Conservation (phyloP, 1,284 basidiomycete genomes). For the Pisolithus thermaeus region DNA sequence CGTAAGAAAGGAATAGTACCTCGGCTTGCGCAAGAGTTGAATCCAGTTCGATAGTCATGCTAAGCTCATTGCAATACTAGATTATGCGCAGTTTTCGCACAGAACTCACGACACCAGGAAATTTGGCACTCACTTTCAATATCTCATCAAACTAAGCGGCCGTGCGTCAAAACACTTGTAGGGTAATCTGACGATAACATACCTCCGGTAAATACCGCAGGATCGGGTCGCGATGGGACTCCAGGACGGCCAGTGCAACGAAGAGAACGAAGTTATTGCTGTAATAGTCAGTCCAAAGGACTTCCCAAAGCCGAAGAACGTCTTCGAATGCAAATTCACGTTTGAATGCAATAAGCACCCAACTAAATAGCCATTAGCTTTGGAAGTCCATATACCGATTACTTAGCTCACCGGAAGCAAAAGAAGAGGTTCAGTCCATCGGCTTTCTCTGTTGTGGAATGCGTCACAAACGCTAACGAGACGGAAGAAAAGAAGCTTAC, state of each 20-base stretch:
- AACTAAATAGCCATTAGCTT: conserved; percentile 37
- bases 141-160: conserved; percentile 70
- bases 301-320: conserved; percentile 90
- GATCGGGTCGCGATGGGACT: conserved; percentile 91
- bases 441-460: conserved; percentile 60
- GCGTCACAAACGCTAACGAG: conserved; percentile 1
- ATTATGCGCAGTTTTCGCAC: conserved; percentile 3
- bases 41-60: conserved; percentile 91
- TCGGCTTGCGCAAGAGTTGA: conserved; percentile 90
- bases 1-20: conserved; percentile 84
- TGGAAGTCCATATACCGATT: neutral
- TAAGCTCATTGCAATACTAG: conserved; percentile 88
- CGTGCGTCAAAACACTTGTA: neutral
- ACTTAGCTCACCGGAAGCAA: conserved; percentile 76
- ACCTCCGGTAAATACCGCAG: conserved; percentile 90
- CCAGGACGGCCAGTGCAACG: conserved; percentile 87
- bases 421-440: conserved; percentile 96
- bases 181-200: conserved; percentile 20
- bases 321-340: conserved; percentile 92
- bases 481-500: conserved; percentile 33
- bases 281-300: conserved; percentile 92
- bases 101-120: neutral
- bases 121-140: conserved; percentile 55
- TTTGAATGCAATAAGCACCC: conserved; percentile 90
- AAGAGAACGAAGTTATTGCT: conserved; percentile 89